Evolutionary conservation across 257 asterid genomes (phyloP).

Genomic region (Ophiorrhiza pumila): DNA sequence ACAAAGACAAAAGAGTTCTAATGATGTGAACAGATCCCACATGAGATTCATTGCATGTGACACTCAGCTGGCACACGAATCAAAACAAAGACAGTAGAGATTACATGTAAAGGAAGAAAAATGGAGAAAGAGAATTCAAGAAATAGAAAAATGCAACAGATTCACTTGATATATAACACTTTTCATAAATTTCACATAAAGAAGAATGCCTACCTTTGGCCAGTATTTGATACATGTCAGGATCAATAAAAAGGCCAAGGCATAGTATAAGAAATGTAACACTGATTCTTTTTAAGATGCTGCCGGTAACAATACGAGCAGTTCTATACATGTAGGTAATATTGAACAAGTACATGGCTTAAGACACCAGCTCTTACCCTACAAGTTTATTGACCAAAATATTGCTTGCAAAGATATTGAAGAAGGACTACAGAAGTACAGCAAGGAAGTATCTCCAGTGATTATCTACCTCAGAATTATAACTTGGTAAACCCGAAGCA

Average conservation of each 20-base stretch:
- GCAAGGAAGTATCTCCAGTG: background rate
- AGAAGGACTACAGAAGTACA: background rate
- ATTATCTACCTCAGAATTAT: constrained; percentile 6
- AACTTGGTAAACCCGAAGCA: constrained; percentile 17
- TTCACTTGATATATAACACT: no score
- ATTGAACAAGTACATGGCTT: background rate
- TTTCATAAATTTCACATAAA: background rate
- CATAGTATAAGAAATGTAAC: background rate
- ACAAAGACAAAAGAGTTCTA: constrained; percentile 4
- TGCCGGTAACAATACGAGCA: background rate
- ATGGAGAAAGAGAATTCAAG: background rate
- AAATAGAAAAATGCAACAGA: background rate
- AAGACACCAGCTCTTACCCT: background rate
- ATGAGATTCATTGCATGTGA: constrained; percentile 12
- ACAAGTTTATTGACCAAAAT: constrained; percentile 12
- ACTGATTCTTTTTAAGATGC: background rate
- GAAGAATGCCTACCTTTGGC: background rate
- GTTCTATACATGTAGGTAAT: background rate
- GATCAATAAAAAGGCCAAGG: background rate
- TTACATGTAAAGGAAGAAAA: background rate
- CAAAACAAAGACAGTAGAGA: background rate
- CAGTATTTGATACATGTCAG: background rate
- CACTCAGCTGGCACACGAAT: constrained; percentile 4
- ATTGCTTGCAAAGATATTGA: background rate
- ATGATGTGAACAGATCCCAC: constrained; percentile 3